Base-by-base conservation (phyloP, 164 flowering plant species). In the Litsea cubeba region DNA sequence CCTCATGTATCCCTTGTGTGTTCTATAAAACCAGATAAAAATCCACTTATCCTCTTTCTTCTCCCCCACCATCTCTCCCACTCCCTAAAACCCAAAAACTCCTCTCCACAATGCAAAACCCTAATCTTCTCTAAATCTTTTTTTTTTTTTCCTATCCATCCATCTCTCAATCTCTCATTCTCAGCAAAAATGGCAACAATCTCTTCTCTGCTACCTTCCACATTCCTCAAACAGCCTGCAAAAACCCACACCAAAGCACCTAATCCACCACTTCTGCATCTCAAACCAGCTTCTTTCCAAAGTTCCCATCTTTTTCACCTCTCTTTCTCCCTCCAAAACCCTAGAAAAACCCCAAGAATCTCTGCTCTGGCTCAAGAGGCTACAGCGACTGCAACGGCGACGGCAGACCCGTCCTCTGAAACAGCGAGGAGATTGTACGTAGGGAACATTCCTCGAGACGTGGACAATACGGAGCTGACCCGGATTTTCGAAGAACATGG, bases 361-460 rank as follows among this genome's bases (percentile, higher is more conserved):
- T 75, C 23, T 30, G 89, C 84, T 24, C 90, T 82, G 3, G 86
- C 88, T 11, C 88, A 84, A 73, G 87, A 78, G 60, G 77, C 83
- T 12, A 30, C 87, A 4, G 54, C 81, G 22, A 72, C 86, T 46
- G 76, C 76, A 30, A 30, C 32, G 32, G 5, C 32, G 32, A 30
- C 35, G 32, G 32, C 32, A 58, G 86, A 80, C 71, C 78, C 84
- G 0, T 72, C 88, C 1, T 82, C 87, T 1, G 84, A 69, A 49
- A 80, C 84, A 0, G 85, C 85, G 51, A 84, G 94, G 84, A 84
- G 86, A 76, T 74, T 95, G 67, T 95, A 93, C 76, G 81, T 93
- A 10, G 98, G 98, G 3, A 95, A 95, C 86, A 91, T 95, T 75
- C 97, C 98, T 0, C 76, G 98, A 58, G 87, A 76, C 5, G 78